Conservation (phyloP, 129 eudicot genomes). For the Tagetes patula region DNA sequence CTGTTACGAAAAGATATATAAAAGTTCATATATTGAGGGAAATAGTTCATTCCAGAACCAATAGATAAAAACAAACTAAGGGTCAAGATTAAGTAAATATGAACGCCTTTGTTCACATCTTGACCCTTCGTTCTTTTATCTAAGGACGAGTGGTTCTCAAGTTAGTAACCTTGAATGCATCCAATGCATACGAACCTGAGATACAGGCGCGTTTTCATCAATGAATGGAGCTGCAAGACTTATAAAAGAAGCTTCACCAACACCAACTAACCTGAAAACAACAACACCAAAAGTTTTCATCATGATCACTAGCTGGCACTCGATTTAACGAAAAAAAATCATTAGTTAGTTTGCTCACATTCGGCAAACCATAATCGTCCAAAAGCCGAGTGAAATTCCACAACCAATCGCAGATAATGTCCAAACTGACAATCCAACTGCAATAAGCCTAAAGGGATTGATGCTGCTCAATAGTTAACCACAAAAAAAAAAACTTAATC, state of each 20-base stretch:
- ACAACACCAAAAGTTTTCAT: slow-evolving; percentile 21
- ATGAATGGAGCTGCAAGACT: slow-evolving; percentile 99
- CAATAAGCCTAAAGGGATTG: slow-evolving; percentile 92
- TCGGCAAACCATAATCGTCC: slow-evolving; percentile 74
- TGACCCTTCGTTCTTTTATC: background rate
- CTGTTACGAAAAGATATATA: slow-evolving; percentile 34
- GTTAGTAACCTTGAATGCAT: background rate
- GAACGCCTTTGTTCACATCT: background rate
- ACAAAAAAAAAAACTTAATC: slow-evolving; percentile 2
- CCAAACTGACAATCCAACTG: slow-evolving; percentile 89
- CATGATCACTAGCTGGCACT: background rate
- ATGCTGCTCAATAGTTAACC: slow-evolving; percentile 46
- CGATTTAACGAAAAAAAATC: background rate
- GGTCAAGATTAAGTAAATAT: background rate
- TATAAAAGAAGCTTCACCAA: slow-evolving; percentile 95
- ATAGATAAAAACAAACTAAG: background rate
- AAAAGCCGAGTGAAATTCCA: slow-evolving; percentile 71
- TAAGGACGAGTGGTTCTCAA: background rate
- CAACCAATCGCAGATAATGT: slow-evolving; percentile 71
- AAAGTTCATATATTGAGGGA: background rate
- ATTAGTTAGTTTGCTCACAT: slow-evolving; percentile 50
- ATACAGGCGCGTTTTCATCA: slow-evolving; percentile 81
- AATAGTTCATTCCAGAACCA: background rate
- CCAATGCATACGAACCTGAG: slow-evolving; percentile 48
- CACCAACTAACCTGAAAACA: slow-evolving; percentile 80